Percentiles rank a stretch among this genome's conserved stretches.
Evolutionary conservation across 306 rosid genomes (phyloP).

Genomic region (Adenanthera pavonina): DNA sequence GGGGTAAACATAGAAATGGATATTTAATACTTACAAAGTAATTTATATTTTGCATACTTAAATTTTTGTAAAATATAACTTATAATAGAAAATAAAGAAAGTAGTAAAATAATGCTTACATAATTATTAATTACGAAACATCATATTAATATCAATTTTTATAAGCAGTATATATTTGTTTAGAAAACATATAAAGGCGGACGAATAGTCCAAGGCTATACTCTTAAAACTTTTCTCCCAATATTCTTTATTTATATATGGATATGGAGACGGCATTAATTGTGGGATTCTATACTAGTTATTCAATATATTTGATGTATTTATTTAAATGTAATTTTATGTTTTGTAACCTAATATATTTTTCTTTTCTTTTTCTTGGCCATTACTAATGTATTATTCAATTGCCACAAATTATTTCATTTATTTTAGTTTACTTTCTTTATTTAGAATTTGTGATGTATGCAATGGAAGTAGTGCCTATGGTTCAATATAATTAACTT

Average conservation of each 20-base stretch:
- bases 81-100: not conserved
- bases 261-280: not conserved
- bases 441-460: not conserved
- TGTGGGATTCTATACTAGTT: not conserved
- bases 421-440: not conserved
- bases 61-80: too few species aligned
- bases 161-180: not conserved
- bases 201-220: slow-evolving; percentile 6
- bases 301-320: not conserved
- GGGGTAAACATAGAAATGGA: too few species aligned
- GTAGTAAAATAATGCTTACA: not conserved
- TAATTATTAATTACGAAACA: not conserved
- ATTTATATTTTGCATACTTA: too few species aligned
- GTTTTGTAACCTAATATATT: too few species aligned
- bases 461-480: not conserved
- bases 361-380: too few species aligned
- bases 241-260: not conserved
- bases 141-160: not conserved
- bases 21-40: too few species aligned
- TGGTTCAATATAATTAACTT: not conserved
- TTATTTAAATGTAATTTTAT: not conserved
- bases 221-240: not conserved
- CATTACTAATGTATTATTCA: not conserved
- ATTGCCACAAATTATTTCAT: not conserved
- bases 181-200: not conserved